Evolutionary conservation across 768 basidiomycete species (phyloP).

Genomic region (Fomitopsis serialis): DNA sequence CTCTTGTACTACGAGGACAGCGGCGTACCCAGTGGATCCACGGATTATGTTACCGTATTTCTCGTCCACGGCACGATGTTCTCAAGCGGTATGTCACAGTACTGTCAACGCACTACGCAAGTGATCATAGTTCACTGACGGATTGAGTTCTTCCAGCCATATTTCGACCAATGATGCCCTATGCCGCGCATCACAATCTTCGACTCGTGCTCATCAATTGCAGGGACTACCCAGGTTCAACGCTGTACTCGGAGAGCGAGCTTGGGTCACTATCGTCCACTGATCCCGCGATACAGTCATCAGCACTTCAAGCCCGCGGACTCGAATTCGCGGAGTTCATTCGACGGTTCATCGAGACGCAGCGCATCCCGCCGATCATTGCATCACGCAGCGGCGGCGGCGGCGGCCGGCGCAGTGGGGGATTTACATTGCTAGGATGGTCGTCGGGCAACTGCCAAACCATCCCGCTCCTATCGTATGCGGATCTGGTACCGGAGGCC

Average conservation of each 20-base stretch:
- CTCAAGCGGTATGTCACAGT: conserved; percentile 14
- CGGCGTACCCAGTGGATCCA: conserved; percentile 4
- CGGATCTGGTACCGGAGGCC: conserved; percentile 4
- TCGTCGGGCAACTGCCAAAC: conserved; percentile 11
- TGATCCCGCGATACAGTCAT: neutral
- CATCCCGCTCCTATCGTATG: conserved; percentile 11
- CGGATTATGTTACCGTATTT: conserved; percentile 10
- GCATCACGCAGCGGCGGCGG: too few species aligned
- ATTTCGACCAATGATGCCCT: conserved; percentile 11
- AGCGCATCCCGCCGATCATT: conserved; percentile 6
- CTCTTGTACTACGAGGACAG: conserved; percentile 18
- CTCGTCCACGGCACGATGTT: conserved; percentile 15
- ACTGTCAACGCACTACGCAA: neutral
- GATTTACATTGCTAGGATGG: conserved; percentile 7
- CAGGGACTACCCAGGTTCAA: conserved; percentile 25
- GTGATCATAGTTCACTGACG: neutral
- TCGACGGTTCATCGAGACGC: conserved; percentile 13
- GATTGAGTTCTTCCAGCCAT: conserved; percentile 9
- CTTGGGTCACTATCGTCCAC: neutral
- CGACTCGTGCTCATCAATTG: conserved; percentile 21
- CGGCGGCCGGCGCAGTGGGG: too few species aligned
- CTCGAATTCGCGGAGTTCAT: conserved; percentile 13
- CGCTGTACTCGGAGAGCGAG: conserved; percentile 17
- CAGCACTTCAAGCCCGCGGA: conserved; percentile 5
- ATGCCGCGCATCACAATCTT: conserved; percentile 13